Base-by-base conservation (phyloP, 2,329 filamentous ascomycete species). In the Pseudomassariella vexata region DNA sequence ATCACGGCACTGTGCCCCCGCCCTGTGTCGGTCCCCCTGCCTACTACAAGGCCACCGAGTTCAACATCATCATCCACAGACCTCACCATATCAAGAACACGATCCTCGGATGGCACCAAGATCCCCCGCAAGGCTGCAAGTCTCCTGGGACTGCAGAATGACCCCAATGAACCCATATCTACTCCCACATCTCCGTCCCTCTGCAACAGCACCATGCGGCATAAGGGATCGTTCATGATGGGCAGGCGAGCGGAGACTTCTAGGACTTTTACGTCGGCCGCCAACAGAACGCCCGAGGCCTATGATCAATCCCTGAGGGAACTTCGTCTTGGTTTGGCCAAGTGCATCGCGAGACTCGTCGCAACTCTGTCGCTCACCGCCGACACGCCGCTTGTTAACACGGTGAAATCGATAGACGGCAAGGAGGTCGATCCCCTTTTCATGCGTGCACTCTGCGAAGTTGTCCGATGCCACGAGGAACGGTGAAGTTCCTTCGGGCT, bases 271-370 rank as follows among this genome's bases (percentile, higher is more conserved):
- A 39, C 36, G 18, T 29, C 38, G 15, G 25, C 39, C 5, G 32
- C 35, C 41, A 24, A 18, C 15, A 32, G 32, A 14, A 29, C 19
- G 5, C 28, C 31, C n/a, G 36, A 35, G 20, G 32, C 30, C n/a
- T 41, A 49, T 12, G 59, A 66, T 19, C 46, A 49, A 10, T 51
- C 59, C 1, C 50, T 69, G 30, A 53, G 58, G 10, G 63, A 66
- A 16, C 55, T 79, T 2, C 68, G 70, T 19, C 50, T 59, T 1
- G 72, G 69, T 0, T 54, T 79, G 12, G 55, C 64, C 25, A 59
- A 56, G 25, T 77, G 73, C 46, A 67, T 77, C 35, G 59, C 59
- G 3, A 52, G 66, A 11, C 54, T 78, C 3, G 63, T 76, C 1
- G 56, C 62, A 3, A 74, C 71, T 5, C 60, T 75, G 35, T 57